Evolutionary conservation across 2,329 filamentous ascomycete species (phyloP).

Genomic region (Diaporthe vexans): DNA sequence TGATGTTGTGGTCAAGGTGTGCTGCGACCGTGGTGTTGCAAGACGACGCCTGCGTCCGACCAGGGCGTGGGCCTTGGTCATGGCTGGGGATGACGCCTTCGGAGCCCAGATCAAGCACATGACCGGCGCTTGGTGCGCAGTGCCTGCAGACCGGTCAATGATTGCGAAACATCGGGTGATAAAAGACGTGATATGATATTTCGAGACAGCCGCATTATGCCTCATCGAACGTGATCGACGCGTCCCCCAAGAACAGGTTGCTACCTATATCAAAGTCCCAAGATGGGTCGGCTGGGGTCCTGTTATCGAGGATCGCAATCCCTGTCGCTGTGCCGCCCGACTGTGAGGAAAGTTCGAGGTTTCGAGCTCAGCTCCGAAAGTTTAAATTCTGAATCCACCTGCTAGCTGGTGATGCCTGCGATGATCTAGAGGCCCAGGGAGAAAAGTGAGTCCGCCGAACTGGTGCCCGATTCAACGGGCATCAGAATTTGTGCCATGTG

Average conservation of each 20-base stretch:
- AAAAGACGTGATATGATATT: background rate
- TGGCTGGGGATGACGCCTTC: slow-evolving; percentile 1
- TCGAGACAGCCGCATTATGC: slow-evolving; percentile 19
- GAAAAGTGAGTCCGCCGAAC: background rate
- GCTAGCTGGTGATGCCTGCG: background rate
- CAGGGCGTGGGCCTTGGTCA: slow-evolving; percentile 3
- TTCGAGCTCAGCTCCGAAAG: slow-evolving; percentile 17
- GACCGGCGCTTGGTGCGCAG: slow-evolving; percentile 13
- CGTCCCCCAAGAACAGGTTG: background rate
- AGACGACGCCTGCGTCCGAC: background rate
- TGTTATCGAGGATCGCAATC: slow-evolving; percentile 14
- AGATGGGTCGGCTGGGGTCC: background rate
- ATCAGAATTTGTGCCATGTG: slow-evolving; percentile 2
- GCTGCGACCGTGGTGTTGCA: slow-evolving; percentile 16
- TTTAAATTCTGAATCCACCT: slow-evolving; percentile 6
- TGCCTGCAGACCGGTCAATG: slow-evolving; percentile 31
- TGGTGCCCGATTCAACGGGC: background rate
- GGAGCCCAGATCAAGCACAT: slow-evolving; percentile 16
- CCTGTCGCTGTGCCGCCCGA: slow-evolving; percentile 14
- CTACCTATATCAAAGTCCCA: background rate
- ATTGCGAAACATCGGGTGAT: slow-evolving; percentile 24
- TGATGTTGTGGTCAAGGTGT: background rate
- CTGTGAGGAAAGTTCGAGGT: slow-evolving; percentile 22
- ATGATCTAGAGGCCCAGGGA: background rate
- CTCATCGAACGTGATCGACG: slow-evolving; percentile 2